Evolutionary conservation across 164 flowering plant species (phyloP), one percentile per base, ranked within the genome.

Genomic region (Stephania yunnanensis): DNA sequence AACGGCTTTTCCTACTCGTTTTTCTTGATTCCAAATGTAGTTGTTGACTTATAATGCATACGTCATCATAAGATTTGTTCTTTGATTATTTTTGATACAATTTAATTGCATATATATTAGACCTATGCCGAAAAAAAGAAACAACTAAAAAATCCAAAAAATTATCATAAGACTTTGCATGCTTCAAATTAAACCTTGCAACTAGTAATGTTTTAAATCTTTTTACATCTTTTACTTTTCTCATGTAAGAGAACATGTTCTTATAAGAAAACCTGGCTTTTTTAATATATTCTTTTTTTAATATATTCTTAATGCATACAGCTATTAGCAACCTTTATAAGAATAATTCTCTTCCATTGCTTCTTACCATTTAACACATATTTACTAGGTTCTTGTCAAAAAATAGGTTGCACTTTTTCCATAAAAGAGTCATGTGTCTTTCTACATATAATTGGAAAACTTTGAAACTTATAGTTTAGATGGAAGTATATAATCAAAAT

Each of bases 331-430:
- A 61, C 66, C 66, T 13, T 7, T 61, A 19, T 61, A 61, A 19
- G 66, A 61, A 61, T 61, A 61, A 61, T 61, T n/a, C 66, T n/a
- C n/a, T 58, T 58, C 7, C 66, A 61, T 61, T 61, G 20, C 20
- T 61, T 12, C 19, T 53, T 20, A 7, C 20, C 6, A 17, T 58
- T 58, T 2, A 58, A 58, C n/a, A 17, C n/a, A 17, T 58, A 22
- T 12, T 25, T 58, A 20, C 20, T 61, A 8, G 66, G 9, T 2
- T 61, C 20, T 61, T 19, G 66, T 61, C 25, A 61, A 61, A 61
- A 61, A n/a, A 5, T 61, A 61, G n/a, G 66, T 61, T 61, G 20
- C 66, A 61, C 66, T 61, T 61, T 61, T 61, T 61, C 66, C 66
- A 61, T 61, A 61, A 61, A 61, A 61, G 66, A 61, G 20, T 25